A percentile compares a stretch with the other conserved stretches of the same genome.
phyloP scores from a whole-genome alignment of 306 rosid genomes.

The Acacia acuminata region DNA sequence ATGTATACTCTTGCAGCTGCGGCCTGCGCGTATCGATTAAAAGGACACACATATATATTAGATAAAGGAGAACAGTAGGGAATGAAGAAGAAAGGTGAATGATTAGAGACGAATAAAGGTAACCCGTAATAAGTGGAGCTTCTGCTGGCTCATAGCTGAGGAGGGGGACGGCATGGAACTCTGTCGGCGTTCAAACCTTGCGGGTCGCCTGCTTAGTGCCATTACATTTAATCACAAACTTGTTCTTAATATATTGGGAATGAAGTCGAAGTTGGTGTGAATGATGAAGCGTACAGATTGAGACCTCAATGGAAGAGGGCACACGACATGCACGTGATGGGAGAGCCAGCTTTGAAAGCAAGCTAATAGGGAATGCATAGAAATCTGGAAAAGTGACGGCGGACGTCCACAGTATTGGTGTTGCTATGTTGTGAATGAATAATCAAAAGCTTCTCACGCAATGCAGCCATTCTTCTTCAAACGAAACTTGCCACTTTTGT shows the following conservation, averaged over 20 bases:
- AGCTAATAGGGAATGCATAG: no score
- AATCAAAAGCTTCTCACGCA: no score
- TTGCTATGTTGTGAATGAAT: no score
- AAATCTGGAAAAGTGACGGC: no score
- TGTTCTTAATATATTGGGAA: no score
- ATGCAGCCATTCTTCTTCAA: no score
- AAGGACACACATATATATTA: not conserved
- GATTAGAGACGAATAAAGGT: not conserved
- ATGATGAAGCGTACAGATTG: no score
- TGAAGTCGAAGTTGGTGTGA: no score
- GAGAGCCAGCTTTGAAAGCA: no score
- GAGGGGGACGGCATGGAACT: not conserved
- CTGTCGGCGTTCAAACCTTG: not conserved
- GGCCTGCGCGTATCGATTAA: not conserved
- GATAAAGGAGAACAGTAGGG: not conserved
- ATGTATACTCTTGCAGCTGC: conserved; percentile 28
- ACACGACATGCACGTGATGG: not conserved
- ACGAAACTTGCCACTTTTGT: not conserved
- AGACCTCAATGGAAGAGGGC: not conserved
- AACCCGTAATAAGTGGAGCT: not conserved
- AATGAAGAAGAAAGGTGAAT: not conserved
- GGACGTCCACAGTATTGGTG: no score
- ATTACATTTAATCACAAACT: not conserved
- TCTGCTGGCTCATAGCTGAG: not conserved
- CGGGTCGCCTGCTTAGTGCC: not conserved